Percentiles rank a stretch among this genome's conserved stretches.
phyloP scores from a whole-genome alignment of 805 yeast genomes.

The Teunomyces stri region DNA sequence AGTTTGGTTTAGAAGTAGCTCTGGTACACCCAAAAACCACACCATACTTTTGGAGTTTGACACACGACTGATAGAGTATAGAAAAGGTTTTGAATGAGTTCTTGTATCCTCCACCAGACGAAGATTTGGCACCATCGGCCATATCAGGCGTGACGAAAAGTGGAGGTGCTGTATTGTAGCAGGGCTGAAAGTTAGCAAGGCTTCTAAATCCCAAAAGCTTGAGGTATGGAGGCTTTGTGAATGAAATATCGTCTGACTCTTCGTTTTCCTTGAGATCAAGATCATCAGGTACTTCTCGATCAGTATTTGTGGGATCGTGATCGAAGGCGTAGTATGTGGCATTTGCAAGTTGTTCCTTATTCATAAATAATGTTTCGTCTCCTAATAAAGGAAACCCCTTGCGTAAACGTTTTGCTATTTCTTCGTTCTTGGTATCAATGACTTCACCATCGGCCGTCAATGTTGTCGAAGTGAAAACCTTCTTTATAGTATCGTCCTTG shows the following conservation, averaged over 20 bases:
- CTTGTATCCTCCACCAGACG: slow-evolving; percentile 38
- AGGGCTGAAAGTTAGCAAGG: slow-evolving; percentile 43
- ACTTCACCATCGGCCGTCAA: slow-evolving; percentile 43
- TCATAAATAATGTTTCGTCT: slow-evolving; percentile 23
- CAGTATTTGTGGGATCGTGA: slow-evolving; percentile 18
- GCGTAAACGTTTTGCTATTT: slow-evolving; percentile 23
- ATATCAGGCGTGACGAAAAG: slow-evolving; percentile 65
- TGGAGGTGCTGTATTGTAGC: slow-evolving; percentile 53
- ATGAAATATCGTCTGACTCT: slow-evolving; percentile 5
- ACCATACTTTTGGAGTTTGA: slow-evolving; percentile 52
- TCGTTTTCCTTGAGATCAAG: slow-evolving; percentile 8
- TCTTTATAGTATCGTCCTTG: slow-evolving; percentile 48
- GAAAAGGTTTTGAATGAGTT: slow-evolving; percentile 70
- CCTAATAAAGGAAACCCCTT: slow-evolving; percentile 17
- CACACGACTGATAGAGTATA: slow-evolving; percentile 61
- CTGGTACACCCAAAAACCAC: slow-evolving; percentile 71
- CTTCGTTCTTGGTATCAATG: slow-evolving; percentile 28
- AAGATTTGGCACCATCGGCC: slow-evolving; percentile 35
- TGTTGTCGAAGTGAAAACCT: slow-evolving; percentile 48
- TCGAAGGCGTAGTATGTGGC: slow-evolving; percentile 36
- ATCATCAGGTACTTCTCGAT: slow-evolving; percentile 6
- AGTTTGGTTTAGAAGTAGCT: slow-evolving; percentile 49
- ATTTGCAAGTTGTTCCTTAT: slow-evolving; percentile 23
- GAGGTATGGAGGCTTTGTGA: slow-evolving; percentile 46
- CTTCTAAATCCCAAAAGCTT: slow-evolving; percentile 68